Base-by-base conservation (phyloP, 108 stramenopile species). In the Fragilariopsis cylindrus region DNA sequence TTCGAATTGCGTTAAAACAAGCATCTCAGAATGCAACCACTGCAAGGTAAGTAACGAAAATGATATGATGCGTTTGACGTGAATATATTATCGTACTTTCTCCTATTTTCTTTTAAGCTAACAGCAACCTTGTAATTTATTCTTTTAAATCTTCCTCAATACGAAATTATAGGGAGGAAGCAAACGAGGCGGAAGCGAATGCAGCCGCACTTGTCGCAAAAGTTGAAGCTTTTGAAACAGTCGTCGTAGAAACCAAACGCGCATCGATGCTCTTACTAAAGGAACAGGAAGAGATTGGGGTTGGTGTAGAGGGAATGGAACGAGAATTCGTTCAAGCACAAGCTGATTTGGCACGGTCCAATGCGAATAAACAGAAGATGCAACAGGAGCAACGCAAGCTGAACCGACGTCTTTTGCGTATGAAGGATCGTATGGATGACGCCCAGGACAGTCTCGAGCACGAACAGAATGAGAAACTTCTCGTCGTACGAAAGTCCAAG, bases 241-340 rank as follows among this genome's bases (percentile, higher is more conserved):
- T 71, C 50, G 70, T 71, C 42, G 40, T 57, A 19, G 56, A 71
- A 57, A 71, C 70, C 4, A 71, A 71, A 71, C 56, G 70, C n/a
- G 30, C 40, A 5, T 71, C 70, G 13, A 3, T 12, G n/a, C 42
- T 57, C 3, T 0, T 71, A 13, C 15, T 57, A 55, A 19, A 57
- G 43, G 70, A 71, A 57, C 70, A 71, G 41, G 70, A 71, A 57
- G 55, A 71, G 44, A 57, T 43, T 3, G 18, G 45, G 0, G 0
- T 7, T 39, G 44, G 55, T 11, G 43, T 46, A n/a, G 49, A 57
- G 15, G 43, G 44, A 57, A 52, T 71, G 48, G 70, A 71, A 57
- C 30, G 18, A 48, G 50, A 71, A 42, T 57, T 42, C n/a, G 42
- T 71, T 15, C 70, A 71, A 57, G 55, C 55, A 55, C 70, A 71